Conservation (phyloP, 257 asterid species). For the Solanum arcanum region DNA sequence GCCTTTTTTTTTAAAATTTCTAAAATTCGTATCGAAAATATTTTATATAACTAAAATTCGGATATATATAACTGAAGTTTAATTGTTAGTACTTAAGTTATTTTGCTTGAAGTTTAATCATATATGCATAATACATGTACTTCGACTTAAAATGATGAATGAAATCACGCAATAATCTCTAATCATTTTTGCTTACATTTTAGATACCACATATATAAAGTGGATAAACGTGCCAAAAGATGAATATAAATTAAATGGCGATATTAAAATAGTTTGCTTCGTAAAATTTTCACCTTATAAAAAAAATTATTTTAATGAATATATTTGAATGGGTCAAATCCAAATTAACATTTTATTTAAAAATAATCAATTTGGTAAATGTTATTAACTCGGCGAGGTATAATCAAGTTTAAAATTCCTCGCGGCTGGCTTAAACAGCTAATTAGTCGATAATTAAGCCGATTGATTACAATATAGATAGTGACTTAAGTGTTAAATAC, state of each 20-base stretch:
- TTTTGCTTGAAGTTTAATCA: neutral
- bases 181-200: too few relatives aligned
- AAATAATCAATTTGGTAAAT: neutral
- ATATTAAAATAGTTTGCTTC: neutral
- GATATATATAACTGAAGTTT: neutral
- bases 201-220: neutral
- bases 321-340: too few relatives aligned
- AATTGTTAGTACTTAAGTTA: neutral
- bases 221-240: neutral
- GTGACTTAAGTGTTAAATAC: neutral
- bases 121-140: too few relatives aligned
- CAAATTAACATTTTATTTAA: too few relatives aligned
- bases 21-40: too few relatives aligned
- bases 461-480: neutral
- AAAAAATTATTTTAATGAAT: neutral
- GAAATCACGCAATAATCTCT: rapidly evolving
- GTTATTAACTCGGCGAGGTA: neutral
- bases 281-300: neutral
- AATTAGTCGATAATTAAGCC: neutral
- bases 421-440: neutral
- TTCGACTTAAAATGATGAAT: too few relatives aligned
- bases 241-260: neutral
- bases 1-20: too few relatives aligned
- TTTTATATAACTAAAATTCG: too few relatives aligned
- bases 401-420: neutral